Conservation (phyloP, 345 rosid genomes). For the Dovyalis caffra region DNA sequence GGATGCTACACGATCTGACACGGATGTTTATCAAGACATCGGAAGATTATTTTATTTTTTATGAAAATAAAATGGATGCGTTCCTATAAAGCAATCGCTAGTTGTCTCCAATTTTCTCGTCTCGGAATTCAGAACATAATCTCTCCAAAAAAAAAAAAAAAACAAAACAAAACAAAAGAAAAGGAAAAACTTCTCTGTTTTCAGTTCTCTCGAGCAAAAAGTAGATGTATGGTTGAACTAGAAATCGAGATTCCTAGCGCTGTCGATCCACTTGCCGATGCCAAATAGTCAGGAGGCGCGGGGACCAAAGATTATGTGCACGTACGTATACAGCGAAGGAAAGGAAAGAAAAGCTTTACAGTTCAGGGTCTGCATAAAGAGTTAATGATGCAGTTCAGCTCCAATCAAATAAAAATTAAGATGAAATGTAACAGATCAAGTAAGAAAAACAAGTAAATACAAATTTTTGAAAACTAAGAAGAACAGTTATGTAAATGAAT, state of each 20-base stretch:
- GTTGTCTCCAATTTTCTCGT: no score
- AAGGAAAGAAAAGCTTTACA: conserved; percentile 28
- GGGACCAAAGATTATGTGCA: conserved; percentile 32
- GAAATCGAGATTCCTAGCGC: conserved; percentile 59
- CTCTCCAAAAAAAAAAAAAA: no score
- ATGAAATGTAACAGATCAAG: no score
- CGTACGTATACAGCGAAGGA: conserved; percentile 29
- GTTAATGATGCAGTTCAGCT: no score
- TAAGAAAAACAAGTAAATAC: no score
- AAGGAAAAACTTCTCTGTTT: no score
- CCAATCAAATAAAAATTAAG: no score
- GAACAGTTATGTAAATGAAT: no score
- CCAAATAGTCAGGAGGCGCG: conserved; percentile 47
- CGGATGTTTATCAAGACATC: neutral
- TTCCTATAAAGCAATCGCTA: no score
- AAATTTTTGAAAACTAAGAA: no score
- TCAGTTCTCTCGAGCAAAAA: conserved; percentile 3
- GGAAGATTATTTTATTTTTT: neutral
- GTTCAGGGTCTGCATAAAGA: conserved; percentile 28
- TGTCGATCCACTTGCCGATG: conserved; percentile 72
- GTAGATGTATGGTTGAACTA: conserved; percentile 72
- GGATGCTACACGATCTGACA: neutral
- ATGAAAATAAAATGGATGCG: neutral
- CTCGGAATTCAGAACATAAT: no score
- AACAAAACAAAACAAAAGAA: no score